These are phyloP conservation scores for Populus ilicifolia DNA, from an alignment of 345 rosid species.

Conservation along the genomic window DNA sequence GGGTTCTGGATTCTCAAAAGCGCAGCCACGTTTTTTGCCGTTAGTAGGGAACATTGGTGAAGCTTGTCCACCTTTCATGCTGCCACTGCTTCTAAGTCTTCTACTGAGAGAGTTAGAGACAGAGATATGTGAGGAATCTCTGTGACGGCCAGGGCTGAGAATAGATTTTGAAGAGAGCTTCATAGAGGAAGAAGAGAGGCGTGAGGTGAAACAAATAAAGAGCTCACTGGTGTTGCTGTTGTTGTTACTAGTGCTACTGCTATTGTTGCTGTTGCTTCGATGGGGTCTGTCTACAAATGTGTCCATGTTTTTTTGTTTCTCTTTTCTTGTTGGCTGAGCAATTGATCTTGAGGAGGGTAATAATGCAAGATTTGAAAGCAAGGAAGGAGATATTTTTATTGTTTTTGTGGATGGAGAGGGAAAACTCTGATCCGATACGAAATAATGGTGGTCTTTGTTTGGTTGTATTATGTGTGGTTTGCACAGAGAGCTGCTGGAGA, in stretches of 20 bases:
- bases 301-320: slow-evolving; percentile 39
- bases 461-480: slow-evolving; percentile 1
- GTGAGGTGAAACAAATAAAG: slow-evolving; percentile 82
- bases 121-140: slow-evolving; percentile 67
- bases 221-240: slow-evolving; percentile 44
- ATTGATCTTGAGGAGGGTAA: background rate
- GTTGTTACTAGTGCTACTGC: slow-evolving; percentile 15
- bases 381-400: background rate
- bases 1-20: slow-evolving; percentile 77
- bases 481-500: background rate
- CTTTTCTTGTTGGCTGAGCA: background rate
- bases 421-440: background rate
- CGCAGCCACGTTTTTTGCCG: slow-evolving; percentile 56
- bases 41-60: slow-evolving; percentile 79
- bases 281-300: slow-evolving; percentile 59
- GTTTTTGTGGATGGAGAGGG: background rate
- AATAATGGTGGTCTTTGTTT: slow-evolving; percentile 9
- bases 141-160: slow-evolving; percentile 61
- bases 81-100: slow-evolving; percentile 61
- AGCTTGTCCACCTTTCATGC: slow-evolving; percentile 70
- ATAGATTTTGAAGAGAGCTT: slow-evolving; percentile 73
- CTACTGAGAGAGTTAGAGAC: slow-evolving; percentile 80
- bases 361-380: background rate
- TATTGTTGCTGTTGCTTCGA: slow-evolving; percentile 48
- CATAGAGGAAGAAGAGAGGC: slow-evolving; percentile 88